Evolutionary conservation across 2,329 filamentous ascomycete species (phyloP), one percentile per base, ranked within the genome.

Genomic region (Zymoseptoria tritici): DNA sequence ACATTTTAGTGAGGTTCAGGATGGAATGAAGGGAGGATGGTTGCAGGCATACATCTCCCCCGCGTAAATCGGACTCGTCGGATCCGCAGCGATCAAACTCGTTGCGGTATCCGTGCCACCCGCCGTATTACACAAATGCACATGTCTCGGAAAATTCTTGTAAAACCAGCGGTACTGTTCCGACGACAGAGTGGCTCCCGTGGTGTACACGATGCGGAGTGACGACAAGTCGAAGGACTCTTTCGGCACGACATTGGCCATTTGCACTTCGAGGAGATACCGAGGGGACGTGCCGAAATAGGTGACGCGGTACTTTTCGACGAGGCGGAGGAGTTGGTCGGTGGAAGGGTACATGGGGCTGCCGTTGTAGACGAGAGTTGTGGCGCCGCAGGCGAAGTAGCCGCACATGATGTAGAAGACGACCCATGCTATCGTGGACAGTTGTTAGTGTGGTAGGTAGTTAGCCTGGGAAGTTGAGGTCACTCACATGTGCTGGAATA

Each of bases 51-150:
- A 61, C 66, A 79, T 78, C 62, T 80, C 77, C 26, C 78, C 78
- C 0, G 74, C 70, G 60, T 78, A 73, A 0, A 80, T 68, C 0
- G 75, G 75, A 7, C 75, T 75, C 6, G 72, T 72, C 0, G 76
- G 76, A 60, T 78, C 76, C 29, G 72, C 74, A n/a, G 76, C 75
- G 60, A 77, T 70, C 61, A 75, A 76, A 1, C 74, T 77, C 2
- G 77, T 78, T 1, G 74, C 76, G 9, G 78, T 74, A 57, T 81
- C 79, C 0, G 79, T 81, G 9, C 79, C 79, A 19, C 79, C 79
- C 4, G 77, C 77, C 4, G 78, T 72, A 56, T 72, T 72, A 65
- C 74, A 76, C 4, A 80, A 69, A 64, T 75, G 78, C 26, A 75
- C 67, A 4, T 63, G 60, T 1, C 65, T 56, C 6, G 71, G 76